Evolutionary conservation across 1,139 yeast genomes (phyloP), one percentile per base, ranked within the genome.

Genomic region (Zygoascus hellenicus): DNA sequence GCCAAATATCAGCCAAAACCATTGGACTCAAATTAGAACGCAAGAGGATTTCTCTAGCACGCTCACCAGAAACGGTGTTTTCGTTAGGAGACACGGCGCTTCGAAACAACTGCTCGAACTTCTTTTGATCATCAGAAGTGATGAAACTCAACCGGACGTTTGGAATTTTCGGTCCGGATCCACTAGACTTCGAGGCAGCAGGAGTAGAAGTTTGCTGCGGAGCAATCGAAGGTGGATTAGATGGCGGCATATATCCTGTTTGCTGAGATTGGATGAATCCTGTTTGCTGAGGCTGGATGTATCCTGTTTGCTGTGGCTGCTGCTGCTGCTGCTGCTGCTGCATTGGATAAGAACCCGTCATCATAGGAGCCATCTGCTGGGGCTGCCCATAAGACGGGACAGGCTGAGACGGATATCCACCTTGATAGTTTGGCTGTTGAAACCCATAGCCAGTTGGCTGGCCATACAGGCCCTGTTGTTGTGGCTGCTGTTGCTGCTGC

Each of bases 1-100:
- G 79, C 98, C 98, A 92, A 50, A 92, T 83, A 55, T 83, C 87
- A 1, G 95, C 95, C 58, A 92, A 72, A 29, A 83, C 77, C 32
- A 79, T 77, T 1, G 96, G 88, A 34, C 78, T 70, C 50, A 92
- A 73, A 3, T 88, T 86, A 0, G 97, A 89, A 56, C 90, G 78
- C 69, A 88, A 72, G 56, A 92, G 72, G 50, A 92, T 83, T 50
- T 80, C 80, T 57, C 92, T 78, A 17, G 96, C 95, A 9, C 83
- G 70, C 43, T 81, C 85, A 9, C 95, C 95, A 34, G 78, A 72
- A 49, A 89, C 77, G 5, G 96, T 78, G 56, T 75, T 83, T 47
- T 89, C 94, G 16, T 90, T 86, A 33, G 75, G 71, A n/a, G 85
- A 78, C 32, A 88, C 87, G 5, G 87, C 82, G 5, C 86, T 76